Conservation (phyloP, 331 rosid species). For the Pyrus hybrid region DNA sequence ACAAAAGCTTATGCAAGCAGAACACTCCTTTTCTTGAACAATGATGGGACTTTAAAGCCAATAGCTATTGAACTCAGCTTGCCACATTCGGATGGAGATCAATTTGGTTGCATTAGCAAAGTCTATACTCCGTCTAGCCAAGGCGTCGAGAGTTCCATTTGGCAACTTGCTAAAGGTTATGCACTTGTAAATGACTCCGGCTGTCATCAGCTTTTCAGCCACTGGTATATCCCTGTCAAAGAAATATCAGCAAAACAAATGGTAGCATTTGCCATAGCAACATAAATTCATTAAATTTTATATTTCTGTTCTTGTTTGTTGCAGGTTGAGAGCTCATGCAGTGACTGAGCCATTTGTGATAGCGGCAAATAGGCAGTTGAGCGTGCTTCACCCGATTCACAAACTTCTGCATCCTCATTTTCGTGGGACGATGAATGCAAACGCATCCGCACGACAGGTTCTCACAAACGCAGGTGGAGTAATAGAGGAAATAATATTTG, state of each 20-base stretch:
- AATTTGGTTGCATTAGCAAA: neutral
- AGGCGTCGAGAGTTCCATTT: slow-evolving; percentile 6
- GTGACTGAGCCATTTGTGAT: slow-evolving; percentile 20
- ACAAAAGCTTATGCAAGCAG: slow-evolving; percentile 16
- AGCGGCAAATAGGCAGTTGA: slow-evolving; percentile 24
- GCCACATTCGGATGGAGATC: slow-evolving; percentile 16
- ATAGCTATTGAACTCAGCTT: slow-evolving; percentile 25
- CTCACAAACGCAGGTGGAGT: slow-evolving; percentile 30
- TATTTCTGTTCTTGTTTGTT: neutral
- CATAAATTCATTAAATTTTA: no score
- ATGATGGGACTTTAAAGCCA: slow-evolving; percentile 25
- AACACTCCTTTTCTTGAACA: slow-evolving; percentile 19
- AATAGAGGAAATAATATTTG: slow-evolving; percentile 18
- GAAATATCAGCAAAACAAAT: neutral
- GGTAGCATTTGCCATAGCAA: no score
- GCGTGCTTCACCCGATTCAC: slow-evolving; percentile 20
- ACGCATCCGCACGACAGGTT: slow-evolving; percentile 23
- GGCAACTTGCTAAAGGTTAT: slow-evolving; percentile 22
- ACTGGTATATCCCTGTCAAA: neutral
- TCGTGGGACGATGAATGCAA: slow-evolving; percentile 33
- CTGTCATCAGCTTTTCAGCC: slow-evolving; percentile 14
- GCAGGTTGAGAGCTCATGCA: slow-evolving; percentile 23
- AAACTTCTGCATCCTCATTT: slow-evolving; percentile 30
- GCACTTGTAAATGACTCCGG: slow-evolving; percentile 15
- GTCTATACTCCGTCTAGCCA: slow-evolving; percentile 4